Evolutionary conservation across 2,329 filamentous ascomycete genomes (phyloP).

Genomic region (Clonostachys solani): DNA sequence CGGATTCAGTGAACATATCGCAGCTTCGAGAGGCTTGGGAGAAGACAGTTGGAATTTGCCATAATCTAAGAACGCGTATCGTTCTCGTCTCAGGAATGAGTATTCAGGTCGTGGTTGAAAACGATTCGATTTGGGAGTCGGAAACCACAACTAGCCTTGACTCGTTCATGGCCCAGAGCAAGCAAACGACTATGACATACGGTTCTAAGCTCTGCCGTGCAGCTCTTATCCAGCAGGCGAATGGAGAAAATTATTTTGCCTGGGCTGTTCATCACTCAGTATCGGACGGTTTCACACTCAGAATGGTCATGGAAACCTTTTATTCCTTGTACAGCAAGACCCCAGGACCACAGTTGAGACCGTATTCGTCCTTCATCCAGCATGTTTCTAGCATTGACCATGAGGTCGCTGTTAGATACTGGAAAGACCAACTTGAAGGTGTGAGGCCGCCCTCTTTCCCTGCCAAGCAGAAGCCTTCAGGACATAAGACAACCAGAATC

Average conservation of each 20-base stretch:
- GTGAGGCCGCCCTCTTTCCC: conserved; percentile 6
- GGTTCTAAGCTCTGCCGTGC: neutral
- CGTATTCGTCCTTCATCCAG: conserved; percentile 34
- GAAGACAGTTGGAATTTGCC: conserved; percentile 3
- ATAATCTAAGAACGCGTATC: conserved; percentile 10
- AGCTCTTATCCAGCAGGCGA: neutral
- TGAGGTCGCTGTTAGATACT: neutral
- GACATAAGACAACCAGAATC: neutral
- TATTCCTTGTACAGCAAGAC: neutral
- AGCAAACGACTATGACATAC: conserved; percentile 12
- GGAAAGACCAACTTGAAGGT: neutral
- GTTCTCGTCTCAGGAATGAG: conserved; percentile 5
- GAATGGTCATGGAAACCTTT: conserved; percentile 3
- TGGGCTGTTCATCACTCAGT: conserved; percentile 17
- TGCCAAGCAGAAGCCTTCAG: neutral
- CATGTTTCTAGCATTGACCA: conserved; percentile 26
- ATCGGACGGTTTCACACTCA: conserved; percentile 15
- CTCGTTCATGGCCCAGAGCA: conserved; percentile 5
- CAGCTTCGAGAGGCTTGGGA: conserved; percentile 11
- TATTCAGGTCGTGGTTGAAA: conserved; percentile 6
- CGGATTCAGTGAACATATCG: conserved; percentile 1
- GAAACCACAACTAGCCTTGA: neutral
- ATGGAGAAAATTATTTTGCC: conserved; percentile 7
- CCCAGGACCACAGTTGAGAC: neutral
- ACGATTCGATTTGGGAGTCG: neutral